Conservation (phyloP, 441 rosid species). For the Croton setiger region DNA sequence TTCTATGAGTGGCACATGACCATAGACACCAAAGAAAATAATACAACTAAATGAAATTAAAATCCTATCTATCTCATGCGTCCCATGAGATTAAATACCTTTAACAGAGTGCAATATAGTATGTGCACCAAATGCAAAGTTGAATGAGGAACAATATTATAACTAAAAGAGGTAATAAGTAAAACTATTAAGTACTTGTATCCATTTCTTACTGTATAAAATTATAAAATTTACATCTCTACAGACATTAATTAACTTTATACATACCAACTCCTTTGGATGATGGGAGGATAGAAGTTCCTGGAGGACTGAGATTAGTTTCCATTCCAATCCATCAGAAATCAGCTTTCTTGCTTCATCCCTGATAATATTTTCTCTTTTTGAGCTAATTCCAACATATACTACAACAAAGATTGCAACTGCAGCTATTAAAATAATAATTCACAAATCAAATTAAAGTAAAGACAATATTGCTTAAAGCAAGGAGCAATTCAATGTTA, state of each 20-base stretch:
- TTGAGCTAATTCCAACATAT: conserved; percentile 42
- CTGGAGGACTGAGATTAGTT: conserved; percentile 53
- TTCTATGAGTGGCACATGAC: background rate
- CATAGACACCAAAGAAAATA: background rate
- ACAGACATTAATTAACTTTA: conserved; percentile 7
- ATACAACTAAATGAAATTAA: background rate
- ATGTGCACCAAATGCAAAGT: conserved; percentile 11
- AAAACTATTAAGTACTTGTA: background rate
- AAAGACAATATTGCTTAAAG: conserved; percentile 8
- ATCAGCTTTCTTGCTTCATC: conserved; percentile 62
- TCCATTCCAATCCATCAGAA: conserved; percentile 79
- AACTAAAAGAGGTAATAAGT: background rate
- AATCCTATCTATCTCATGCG: background rate
- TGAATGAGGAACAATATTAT: background rate
- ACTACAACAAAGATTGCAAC: conserved; percentile 46
- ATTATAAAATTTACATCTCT: background rate
- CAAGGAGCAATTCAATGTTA: conserved; percentile 2
- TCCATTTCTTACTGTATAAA: conserved; percentile 4
- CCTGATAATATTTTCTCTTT: conserved; percentile 40
- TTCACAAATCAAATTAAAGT: conserved; percentile 6
- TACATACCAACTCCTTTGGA: conserved; percentile 69
- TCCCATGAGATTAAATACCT: background rate
- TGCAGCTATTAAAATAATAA: conserved; percentile 6
- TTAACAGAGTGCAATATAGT: conserved; percentile 1
- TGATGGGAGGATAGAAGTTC: conserved; percentile 56